Conservation (phyloP, 116 monocot species). For the Iris pallida region DNA sequence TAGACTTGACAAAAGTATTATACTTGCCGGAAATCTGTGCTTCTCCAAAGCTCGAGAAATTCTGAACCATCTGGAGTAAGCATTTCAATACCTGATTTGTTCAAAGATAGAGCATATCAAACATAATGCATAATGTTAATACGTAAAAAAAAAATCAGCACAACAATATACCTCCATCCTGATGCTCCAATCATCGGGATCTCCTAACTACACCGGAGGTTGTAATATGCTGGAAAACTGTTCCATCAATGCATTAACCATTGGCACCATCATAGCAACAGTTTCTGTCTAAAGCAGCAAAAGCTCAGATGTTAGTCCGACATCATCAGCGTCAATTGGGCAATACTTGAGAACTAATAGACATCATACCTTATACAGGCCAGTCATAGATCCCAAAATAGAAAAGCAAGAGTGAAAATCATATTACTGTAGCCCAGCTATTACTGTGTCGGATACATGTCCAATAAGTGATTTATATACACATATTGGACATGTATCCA, state of each 20-base stretch:
- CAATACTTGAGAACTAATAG: background rate
- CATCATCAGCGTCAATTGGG: background rate
- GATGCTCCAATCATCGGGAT: slow-evolving; percentile 94
- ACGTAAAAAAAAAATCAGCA: background rate
- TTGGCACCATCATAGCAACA: slow-evolving; percentile 47
- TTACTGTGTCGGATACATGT: too few species aligned
- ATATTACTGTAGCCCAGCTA: too few species aligned
- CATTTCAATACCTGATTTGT: slow-evolving; percentile 78
- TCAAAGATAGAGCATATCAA: slow-evolving; percentile 2
- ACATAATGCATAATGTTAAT: background rate
- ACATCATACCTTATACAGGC: slow-evolving; percentile 68
- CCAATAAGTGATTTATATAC: too few species aligned
- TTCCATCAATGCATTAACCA: slow-evolving; percentile 66
- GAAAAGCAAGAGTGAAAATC: slow-evolving; percentile 89
- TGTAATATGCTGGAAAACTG: slow-evolving; percentile 69
- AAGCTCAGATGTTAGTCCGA: slow-evolving; percentile 12
- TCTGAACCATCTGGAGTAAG: slow-evolving; percentile 77
- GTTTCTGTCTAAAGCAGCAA: slow-evolving; percentile 66
- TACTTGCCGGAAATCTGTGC: slow-evolving; percentile 62
- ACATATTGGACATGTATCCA: too few species aligned
- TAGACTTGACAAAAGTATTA: background rate
- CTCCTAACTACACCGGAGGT: slow-evolving; percentile 53
- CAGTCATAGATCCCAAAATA: slow-evolving; percentile 80
- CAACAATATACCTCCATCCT: slow-evolving; percentile 71
- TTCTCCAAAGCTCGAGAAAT: slow-evolving; percentile 57